Evolutionary conservation across 2,329 filamentous ascomycete genomes (phyloP).

Genomic region (Meredithiella fracta): DNA sequence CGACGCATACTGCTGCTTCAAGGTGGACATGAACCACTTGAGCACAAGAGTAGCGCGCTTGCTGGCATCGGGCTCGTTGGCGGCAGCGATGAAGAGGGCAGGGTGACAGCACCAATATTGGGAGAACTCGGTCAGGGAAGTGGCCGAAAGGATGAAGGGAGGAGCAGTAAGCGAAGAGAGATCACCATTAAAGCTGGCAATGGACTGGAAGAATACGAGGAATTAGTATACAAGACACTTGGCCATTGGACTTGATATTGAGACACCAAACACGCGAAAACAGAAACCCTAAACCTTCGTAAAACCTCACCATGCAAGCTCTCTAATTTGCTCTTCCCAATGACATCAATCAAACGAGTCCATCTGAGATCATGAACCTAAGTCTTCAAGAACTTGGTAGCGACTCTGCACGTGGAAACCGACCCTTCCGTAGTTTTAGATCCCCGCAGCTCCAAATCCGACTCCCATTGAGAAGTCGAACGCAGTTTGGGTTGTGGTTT

Average conservation of each 20-base stretch:
- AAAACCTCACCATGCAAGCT: too few species aligned
- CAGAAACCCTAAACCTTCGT: too few species aligned
- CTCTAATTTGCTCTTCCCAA: too few species aligned
- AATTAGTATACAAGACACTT: not conserved
- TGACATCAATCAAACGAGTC: too few species aligned
- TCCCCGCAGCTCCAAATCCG: too few species aligned
- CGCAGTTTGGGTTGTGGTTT: not conserved
- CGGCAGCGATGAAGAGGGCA: constrained; percentile 62
- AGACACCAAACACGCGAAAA: not conserved
- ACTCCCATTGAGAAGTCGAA: not conserved
- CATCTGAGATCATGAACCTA: too few species aligned
- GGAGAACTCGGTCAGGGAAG: constrained; percentile 64
- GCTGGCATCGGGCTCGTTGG: constrained; percentile 59
- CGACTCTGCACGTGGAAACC: too few species aligned
- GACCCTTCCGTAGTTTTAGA: too few species aligned
- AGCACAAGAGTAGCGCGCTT: constrained; percentile 77
- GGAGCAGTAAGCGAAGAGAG: constrained; percentile 66
- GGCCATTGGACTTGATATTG: not conserved
- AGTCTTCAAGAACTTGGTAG: too few species aligned
- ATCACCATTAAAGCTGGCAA: constrained; percentile 69
- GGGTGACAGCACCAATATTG: constrained; percentile 73
- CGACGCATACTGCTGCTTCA: constrained; percentile 69
- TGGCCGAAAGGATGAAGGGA: constrained; percentile 66
- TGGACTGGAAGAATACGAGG: constrained; percentile 32
- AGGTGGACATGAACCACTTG: constrained; percentile 87